These are phyloP conservation scores for Microcos paniculata DNA, from an alignment of 345 rosid species.

Conservation along the genomic window DNA sequence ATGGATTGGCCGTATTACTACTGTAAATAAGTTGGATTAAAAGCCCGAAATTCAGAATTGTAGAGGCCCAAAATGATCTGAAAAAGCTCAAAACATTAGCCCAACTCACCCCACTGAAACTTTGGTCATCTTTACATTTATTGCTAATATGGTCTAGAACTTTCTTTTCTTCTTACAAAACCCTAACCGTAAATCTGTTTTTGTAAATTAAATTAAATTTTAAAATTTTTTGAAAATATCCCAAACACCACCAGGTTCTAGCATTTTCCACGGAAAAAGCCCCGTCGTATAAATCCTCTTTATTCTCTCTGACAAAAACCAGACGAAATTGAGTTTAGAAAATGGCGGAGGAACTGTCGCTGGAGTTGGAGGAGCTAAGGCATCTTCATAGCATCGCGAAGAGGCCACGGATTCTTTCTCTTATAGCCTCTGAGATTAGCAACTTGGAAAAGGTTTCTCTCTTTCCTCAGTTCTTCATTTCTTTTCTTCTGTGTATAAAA, in stretches of 20 bases:
- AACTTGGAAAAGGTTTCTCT: conserved; percentile 65
- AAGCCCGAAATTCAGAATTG: neutral
- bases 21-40: neutral
- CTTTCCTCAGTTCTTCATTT: neutral
- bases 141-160: neutral
- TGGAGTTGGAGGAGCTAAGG: conserved; percentile 80
- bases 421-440: conserved; percentile 61
- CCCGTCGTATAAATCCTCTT: neutral
- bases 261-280: neutral
- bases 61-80: neutral
- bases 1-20: no score
- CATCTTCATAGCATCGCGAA: conserved; percentile 71
- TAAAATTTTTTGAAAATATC: neutral
- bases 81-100: neutral
- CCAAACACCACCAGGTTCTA: conserved; percentile 1
- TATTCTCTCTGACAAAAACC: neutral
- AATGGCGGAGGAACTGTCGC: conserved; percentile 66
- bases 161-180: neutral
- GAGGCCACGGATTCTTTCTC: conserved; percentile 64
- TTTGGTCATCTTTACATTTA: neutral
- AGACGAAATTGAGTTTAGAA: neutral
- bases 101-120: neutral
- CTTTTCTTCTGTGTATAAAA: conserved; percentile 1
- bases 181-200: neutral
- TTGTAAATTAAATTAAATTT: neutral